phyloP scores from a whole-genome alignment of 192 early-diverging fungal species.

The Phlyctochytrium arcticum region DNA sequence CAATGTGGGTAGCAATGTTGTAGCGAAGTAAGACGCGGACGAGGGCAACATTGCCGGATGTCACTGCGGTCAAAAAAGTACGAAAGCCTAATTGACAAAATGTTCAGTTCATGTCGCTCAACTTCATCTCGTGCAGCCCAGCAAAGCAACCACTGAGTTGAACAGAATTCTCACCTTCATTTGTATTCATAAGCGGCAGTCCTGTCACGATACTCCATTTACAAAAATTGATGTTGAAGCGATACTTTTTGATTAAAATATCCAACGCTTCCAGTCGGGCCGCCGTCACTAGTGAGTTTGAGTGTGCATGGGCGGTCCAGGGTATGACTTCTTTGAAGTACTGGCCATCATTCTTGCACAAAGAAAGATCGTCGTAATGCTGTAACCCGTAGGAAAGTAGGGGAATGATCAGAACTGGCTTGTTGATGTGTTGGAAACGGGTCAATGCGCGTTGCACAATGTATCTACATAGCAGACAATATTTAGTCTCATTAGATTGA shows the following conservation, averaged over 20 bases:
- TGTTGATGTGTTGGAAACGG: conserved; percentile 11
- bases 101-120: no score
- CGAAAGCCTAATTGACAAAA: neutral
- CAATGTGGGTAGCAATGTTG: conserved; percentile 16
- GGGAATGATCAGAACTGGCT: neutral
- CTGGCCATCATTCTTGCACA: conserved; percentile 10
- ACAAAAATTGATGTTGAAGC: conserved; percentile 20
- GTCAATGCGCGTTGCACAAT: conserved; percentile 9
- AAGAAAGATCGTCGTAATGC: conserved; percentile 10
- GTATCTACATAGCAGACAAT: conserved; percentile 11
- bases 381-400: conserved; percentile 5
- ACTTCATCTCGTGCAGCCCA: no score
- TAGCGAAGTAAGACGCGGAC: neutral
- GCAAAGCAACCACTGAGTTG: neutral
- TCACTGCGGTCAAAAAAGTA: conserved; percentile 6
- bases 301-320: neutral
- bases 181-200: neutral
- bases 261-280: neutral
- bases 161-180: conserved; percentile 9
- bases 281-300: neutral
- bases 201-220: conserved; percentile 12
- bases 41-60: neutral
- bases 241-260: conserved; percentile 5
- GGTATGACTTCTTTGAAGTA: conserved; percentile 3
- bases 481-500: neutral